These are phyloP conservation scores for Apiospora marii DNA, from an alignment of 2,329 filamentous ascomycete genomes.

Conservation along the genomic window DNA sequence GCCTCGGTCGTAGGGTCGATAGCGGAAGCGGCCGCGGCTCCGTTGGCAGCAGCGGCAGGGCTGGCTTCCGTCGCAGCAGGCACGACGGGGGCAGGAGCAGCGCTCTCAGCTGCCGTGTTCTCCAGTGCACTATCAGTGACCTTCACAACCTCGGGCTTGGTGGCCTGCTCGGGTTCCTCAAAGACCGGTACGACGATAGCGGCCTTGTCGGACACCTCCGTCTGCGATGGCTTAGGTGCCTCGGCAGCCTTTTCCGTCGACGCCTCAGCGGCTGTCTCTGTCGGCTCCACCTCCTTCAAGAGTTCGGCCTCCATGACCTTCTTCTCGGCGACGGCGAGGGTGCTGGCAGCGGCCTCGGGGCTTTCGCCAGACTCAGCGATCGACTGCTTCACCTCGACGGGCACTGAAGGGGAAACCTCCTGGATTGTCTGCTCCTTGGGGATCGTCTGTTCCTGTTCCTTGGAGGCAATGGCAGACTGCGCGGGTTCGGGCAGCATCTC, in stretches of 20 bases:
- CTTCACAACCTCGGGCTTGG: not conserved
- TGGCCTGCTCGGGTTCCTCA: conserved; percentile 26
- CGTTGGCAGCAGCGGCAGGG: conserved; percentile 14
- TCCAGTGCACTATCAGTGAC: not conserved
- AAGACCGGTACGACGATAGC: conserved; percentile 28
- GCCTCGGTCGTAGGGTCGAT: conserved; percentile 31
- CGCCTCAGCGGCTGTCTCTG: conserved; percentile 32
- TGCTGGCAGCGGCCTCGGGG: conserved; percentile 76
- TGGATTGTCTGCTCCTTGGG: conserved; percentile 52
- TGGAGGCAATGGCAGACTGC: conserved; percentile 54
- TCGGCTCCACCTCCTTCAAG: conserved; percentile 65
- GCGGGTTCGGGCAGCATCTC: conserved; percentile 57
- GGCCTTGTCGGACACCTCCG: conserved; percentile 22
- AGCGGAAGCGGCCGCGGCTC: conserved; percentile 22
- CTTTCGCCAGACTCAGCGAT: conserved; percentile 64
- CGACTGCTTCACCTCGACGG: conserved; percentile 64
- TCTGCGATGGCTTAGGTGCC: conserved; percentile 24
- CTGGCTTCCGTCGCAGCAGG: conserved; percentile 11
- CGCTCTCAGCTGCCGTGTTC: conserved; percentile 16
- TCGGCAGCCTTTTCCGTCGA: conserved; percentile 32
- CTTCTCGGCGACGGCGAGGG: conserved; percentile 77
- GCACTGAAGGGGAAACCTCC: conserved; percentile 59
- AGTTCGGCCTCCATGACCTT: conserved; percentile 77
- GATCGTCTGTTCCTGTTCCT: not conserved
- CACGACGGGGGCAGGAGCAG: not conserved